phyloP scores from a whole-genome alignment of 306 rosid species.

The Vigna hirtella region DNA sequence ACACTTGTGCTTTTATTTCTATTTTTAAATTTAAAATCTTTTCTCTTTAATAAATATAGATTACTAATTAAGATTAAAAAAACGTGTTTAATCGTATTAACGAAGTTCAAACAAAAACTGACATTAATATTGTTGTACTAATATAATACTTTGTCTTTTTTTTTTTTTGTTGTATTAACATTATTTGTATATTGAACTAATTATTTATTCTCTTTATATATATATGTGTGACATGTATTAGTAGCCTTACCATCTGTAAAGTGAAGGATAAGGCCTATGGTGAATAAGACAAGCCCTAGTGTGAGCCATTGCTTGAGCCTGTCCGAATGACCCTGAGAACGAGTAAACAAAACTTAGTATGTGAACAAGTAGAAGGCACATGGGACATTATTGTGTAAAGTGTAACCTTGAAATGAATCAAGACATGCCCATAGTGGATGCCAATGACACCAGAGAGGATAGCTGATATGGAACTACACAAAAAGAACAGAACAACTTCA shows the following conservation, averaged over 20 bases:
- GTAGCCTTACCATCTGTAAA: conserved; percentile 68
- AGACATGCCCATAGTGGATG: conserved; percentile 86
- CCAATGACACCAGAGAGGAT: conserved; percentile 85
- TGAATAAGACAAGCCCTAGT: conserved; percentile 59
- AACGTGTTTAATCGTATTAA: too few relatives aligned
- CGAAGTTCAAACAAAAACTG: too few relatives aligned
- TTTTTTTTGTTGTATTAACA: too few relatives aligned
- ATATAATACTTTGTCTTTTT: too few relatives aligned
- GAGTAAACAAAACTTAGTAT: neutral
- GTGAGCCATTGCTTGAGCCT: conserved; percentile 88
- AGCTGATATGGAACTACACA: conserved; percentile 68
- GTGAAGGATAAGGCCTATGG: conserved; percentile 77
- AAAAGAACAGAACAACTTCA: neutral
- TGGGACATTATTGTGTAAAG: neutral
- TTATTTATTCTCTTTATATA: too few relatives aligned
- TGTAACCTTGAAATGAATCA: conserved; percentile 89
- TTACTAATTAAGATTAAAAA: too few relatives aligned
- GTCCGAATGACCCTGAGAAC: conserved; percentile 68
- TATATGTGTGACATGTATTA: neutral
- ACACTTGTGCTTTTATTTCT: too few relatives aligned
- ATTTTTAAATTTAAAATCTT: too few relatives aligned
- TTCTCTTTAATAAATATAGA: too few relatives aligned
- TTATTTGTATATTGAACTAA: too few relatives aligned
- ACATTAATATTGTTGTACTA: too few relatives aligned
- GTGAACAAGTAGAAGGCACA: neutral